Evolutionary conservation across 1,139 yeast species (phyloP).

Genomic region (Protomyces inundatus): DNA sequence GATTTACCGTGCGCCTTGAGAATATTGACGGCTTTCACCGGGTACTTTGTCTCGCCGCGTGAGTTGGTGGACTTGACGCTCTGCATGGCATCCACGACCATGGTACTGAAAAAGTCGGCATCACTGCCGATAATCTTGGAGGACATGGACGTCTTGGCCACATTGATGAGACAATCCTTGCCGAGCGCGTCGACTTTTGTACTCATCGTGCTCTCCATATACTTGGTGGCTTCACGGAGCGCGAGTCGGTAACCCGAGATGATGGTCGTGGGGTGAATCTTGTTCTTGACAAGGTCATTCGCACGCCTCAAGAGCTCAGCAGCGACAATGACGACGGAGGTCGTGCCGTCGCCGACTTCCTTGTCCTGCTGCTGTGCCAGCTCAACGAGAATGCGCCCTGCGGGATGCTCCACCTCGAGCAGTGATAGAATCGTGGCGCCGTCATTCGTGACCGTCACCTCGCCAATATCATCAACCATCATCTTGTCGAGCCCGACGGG

Average conservation of each 20-base stretch:
- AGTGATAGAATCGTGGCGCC: conserved; percentile 93
- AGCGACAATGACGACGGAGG: conserved; percentile 38
- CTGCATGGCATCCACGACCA: conserved; percentile 93
- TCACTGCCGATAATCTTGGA: conserved; percentile 94
- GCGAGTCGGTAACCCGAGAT: conserved; percentile 95
- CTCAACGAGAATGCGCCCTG: conserved; percentile 93
- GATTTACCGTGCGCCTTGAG: conserved; percentile 96
- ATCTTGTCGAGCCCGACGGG: conserved; percentile 98
- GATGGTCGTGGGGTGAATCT: conserved; percentile 95
- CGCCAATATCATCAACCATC: conserved; percentile 98
- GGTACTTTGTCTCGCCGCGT: conserved; percentile 86
- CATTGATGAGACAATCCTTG: conserved; percentile 66
- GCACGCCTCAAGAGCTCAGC: conserved; percentile 89
- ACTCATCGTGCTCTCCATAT: conserved; percentile 78
- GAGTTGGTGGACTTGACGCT: conserved; percentile 88
- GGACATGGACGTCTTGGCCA: conserved; percentile 96
- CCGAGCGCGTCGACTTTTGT: conserved; percentile 77
- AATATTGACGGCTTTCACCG: conserved; percentile 94
- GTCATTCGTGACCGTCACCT: conserved; percentile 96
- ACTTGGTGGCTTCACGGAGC: conserved; percentile 82
- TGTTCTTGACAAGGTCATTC: conserved; percentile 85
- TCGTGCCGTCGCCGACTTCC: conserved; percentile 97
- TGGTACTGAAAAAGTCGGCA: conserved; percentile 76
- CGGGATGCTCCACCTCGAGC: conserved; percentile 97
- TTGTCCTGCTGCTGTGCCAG: conserved; percentile 98